Conservation (phyloP, 805 yeast genomes). For the Candida corydali region DNA sequence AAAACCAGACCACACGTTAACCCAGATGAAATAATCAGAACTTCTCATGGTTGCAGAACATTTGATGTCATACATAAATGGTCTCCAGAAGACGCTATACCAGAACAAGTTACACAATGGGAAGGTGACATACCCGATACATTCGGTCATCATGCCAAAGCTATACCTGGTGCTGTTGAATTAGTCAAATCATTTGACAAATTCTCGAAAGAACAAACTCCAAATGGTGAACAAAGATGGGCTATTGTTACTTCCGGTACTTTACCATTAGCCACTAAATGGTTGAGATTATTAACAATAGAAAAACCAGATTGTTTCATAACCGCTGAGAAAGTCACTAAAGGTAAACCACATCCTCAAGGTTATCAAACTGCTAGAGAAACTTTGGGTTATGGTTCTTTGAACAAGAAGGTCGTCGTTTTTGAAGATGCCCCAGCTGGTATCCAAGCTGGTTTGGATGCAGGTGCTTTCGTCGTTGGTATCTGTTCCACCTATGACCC, state of each 20-base stretch:
- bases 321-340: slow-evolving; percentile 73
- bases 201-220: slow-evolving; percentile 40
- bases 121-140: slow-evolving; percentile 69
- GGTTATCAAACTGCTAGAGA: slow-evolving; percentile 65
- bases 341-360: slow-evolving; percentile 86
- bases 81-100: slow-evolving; percentile 71
- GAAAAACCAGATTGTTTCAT: slow-evolving; percentile 71
- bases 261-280: slow-evolving; percentile 67
- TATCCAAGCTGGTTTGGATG: slow-evolving; percentile 74
- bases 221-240: slow-evolving; percentile 56
- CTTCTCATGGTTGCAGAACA: slow-evolving; percentile 82
- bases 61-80: slow-evolving; percentile 69
- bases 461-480: slow-evolving; percentile 81
- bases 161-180: slow-evolving; percentile 72
- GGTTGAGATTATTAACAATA: slow-evolving; percentile 63
- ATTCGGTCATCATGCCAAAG: slow-evolving; percentile 68
- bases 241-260: slow-evolving; percentile 88
- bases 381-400: slow-evolving; percentile 36
- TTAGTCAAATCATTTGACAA: slow-evolving; percentile 52
- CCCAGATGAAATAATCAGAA: slow-evolving; percentile 65
- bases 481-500: slow-evolving; percentile 76
- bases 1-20: slow-evolving; percentile 62
- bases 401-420: slow-evolving; percentile 48
- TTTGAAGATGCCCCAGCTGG: slow-evolving; percentile 93
- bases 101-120: slow-evolving; percentile 58